phyloP scores from a whole-genome alignment of 2,329 filamentous ascomycete genomes.

The Apiospora malaysiana region DNA sequence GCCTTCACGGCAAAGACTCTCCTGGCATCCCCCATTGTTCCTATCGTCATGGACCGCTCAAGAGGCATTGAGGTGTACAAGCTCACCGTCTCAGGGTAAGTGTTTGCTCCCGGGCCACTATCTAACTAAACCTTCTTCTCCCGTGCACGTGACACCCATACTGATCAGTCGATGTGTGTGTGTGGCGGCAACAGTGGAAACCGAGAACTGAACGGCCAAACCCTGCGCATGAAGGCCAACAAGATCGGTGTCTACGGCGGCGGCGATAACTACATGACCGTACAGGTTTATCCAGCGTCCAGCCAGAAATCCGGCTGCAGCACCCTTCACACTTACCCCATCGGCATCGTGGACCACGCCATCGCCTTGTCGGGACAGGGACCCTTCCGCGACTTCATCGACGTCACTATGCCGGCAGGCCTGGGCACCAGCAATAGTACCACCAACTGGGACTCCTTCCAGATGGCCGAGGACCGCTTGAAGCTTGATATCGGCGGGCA shows the following conservation, averaged over 20 bases:
- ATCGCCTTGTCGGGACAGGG: conserved; percentile 44
- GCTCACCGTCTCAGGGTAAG: conserved; percentile 2
- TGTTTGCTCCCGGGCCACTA: too few species aligned
- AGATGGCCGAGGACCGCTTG: conserved; percentile 28
- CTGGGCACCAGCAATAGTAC: conserved; percentile 33
- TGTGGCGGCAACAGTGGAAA: conserved; percentile 26
- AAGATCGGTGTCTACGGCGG: conserved; percentile 40
- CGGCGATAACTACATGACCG: conserved; percentile 26
- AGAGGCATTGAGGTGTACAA: conserved; percentile 4
- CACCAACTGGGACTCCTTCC: conserved; percentile 43
- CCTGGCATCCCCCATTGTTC: neutral
- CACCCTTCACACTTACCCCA: conserved; percentile 46
- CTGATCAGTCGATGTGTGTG: conserved; percentile 20
- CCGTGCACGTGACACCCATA: neutral
- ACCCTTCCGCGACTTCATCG: conserved; percentile 40
- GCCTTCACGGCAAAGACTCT: conserved; percentile 8
- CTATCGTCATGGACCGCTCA: neutral
- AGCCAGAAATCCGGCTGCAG: conserved; percentile 35
- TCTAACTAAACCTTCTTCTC: neutral
- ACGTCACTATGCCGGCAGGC: conserved; percentile 40
- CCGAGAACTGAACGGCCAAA: conserved; percentile 39
- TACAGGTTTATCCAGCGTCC: conserved; percentile 39
- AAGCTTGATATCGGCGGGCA: conserved; percentile 32
- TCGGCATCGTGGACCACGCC: conserved; percentile 43
- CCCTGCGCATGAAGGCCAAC: conserved; percentile 38